Conservation (phyloP, 208 protist species). For the Leishmania arabica region DNA sequence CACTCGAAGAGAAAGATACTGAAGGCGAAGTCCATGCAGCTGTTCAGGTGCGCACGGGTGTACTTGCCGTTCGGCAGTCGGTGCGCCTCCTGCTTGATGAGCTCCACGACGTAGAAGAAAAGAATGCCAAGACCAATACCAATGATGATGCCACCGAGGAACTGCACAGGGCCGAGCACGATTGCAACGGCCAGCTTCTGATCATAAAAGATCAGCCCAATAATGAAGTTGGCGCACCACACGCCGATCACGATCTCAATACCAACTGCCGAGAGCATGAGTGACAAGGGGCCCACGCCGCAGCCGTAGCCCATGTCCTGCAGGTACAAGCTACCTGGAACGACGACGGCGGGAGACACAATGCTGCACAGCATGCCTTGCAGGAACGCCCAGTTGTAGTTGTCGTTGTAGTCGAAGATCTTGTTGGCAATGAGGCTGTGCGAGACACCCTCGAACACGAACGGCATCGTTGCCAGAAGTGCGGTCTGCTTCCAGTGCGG, state of each 20-base stretch:
- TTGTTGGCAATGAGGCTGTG: conserved; percentile 76
- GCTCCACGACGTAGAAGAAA: conserved; percentile 74
- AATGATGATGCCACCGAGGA: conserved; percentile 60
- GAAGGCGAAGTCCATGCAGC: conserved; percentile 55
- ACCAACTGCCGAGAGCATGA: conserved; percentile 75
- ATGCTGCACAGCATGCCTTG: conserved; percentile 80
- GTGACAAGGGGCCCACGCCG: conserved; percentile 53
- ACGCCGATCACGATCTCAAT: conserved; percentile 80
- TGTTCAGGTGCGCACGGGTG: conserved; percentile 59
- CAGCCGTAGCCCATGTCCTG: conserved; percentile 74
- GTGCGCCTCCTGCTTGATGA: conserved; percentile 70
- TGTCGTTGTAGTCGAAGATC: conserved; percentile 64
- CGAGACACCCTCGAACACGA: conserved; percentile 59
- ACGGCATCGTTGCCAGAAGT: conserved; percentile 65
- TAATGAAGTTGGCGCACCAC: conserved; percentile 81
- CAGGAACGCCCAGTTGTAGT: conserved; percentile 83
- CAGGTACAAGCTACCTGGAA: conserved; percentile 73
- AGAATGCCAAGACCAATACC: conserved; percentile 62
- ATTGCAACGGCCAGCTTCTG: conserved; percentile 52
- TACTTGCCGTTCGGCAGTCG: conserved; percentile 72
- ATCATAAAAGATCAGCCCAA: conserved; percentile 71
- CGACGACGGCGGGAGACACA: conserved; percentile 75
- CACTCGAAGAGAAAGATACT: conserved; percentile 53
- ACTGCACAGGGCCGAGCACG: conserved; percentile 72
- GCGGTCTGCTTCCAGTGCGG: conserved; percentile 77